A percentile compares a stretch with the other conserved stretches of the same genome.
phyloP scores from a whole-genome alignment of 2,329 filamentous ascomycete species.

The Penicillium sp. region DNA sequence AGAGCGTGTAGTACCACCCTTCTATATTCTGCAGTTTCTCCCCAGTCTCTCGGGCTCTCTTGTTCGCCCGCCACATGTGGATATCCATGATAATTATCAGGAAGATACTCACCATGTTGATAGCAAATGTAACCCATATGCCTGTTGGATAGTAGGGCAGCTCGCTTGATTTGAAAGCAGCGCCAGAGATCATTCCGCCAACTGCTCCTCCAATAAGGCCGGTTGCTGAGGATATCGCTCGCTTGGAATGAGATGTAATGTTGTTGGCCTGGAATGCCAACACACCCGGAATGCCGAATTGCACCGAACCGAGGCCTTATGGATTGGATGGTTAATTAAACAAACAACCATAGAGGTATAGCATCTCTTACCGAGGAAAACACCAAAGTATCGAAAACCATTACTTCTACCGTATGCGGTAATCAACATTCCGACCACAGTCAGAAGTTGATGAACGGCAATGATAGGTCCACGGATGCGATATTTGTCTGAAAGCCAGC shows the following conservation, averaged over 20 bases:
- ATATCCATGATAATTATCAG: not conserved
- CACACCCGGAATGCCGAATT: slow-evolving; percentile 34
- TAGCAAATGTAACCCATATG: not conserved
- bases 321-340: not conserved
- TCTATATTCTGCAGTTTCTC: not conserved
- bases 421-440: not conserved
- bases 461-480: not conserved
- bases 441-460: not conserved
- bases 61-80: not conserved
- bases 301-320: slow-evolving; percentile 30
- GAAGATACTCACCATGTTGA: not conserved
- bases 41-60: not conserved
- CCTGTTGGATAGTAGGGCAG: not conserved
- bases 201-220: slow-evolving; percentile 34
- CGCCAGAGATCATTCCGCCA: slow-evolving; percentile 8
- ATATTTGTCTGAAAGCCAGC: slow-evolving; percentile 20
- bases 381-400: not conserved
- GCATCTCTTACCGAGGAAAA: not conserved
- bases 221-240: slow-evolving; percentile 32
- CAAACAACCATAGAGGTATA: too few relatives aligned
- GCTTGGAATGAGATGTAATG: slow-evolving; percentile 35
- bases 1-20: not conserved
- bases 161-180: not conserved
- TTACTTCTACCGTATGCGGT: not conserved
- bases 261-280: slow-evolving; percentile 39